phyloP scores from a whole-genome alignment of 495 filamentous ascomycete species.

The Tricharina praecox region DNA sequence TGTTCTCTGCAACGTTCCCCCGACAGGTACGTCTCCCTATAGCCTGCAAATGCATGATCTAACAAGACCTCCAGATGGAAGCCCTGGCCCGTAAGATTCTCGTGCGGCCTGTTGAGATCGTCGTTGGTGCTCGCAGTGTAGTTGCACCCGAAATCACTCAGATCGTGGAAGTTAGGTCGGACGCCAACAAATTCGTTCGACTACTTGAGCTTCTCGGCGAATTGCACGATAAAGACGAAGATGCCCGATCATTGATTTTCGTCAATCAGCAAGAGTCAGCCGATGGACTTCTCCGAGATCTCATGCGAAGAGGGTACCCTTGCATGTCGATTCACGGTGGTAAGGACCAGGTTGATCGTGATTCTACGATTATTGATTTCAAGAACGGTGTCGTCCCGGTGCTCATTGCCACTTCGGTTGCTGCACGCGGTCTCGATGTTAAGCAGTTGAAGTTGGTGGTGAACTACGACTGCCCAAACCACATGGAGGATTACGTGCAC shows the following conservation, averaged over 20 bases:
- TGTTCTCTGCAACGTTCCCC: conserved; percentile 97
- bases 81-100: conserved; percentile 74
- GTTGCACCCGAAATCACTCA: conserved; percentile 93
- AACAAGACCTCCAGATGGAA: conserved; percentile 52
- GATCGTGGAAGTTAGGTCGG: conserved; percentile 71
- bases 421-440: conserved; percentile 86
- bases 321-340: conserved; percentile 94
- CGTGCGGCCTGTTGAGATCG: conserved; percentile 74
- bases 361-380: conserved; percentile 89
- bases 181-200: conserved; percentile 69
- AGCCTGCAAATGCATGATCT: not conserved
- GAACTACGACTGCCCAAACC: conserved; percentile 93
- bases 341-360: conserved; percentile 88
- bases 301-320: conserved; percentile 79
- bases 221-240: conserved; percentile 71
- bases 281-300: conserved; percentile 61
- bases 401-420: conserved; percentile 87
- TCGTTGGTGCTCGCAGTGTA: conserved; percentile 76
- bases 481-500: conserved; percentile 96
- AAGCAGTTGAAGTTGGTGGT: conserved; percentile 93
- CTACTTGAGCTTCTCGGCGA: conserved; percentile 76
- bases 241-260: conserved; percentile 78
- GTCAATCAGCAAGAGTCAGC: conserved; percentile 91
- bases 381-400: conserved; percentile 80
- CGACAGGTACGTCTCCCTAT: conserved; percentile 27